These are phyloP conservation scores for Fomitiporia mediterranea DNA, from an alignment of 1,284 basidiomycete genomes.

Conservation along the genomic window DNA sequence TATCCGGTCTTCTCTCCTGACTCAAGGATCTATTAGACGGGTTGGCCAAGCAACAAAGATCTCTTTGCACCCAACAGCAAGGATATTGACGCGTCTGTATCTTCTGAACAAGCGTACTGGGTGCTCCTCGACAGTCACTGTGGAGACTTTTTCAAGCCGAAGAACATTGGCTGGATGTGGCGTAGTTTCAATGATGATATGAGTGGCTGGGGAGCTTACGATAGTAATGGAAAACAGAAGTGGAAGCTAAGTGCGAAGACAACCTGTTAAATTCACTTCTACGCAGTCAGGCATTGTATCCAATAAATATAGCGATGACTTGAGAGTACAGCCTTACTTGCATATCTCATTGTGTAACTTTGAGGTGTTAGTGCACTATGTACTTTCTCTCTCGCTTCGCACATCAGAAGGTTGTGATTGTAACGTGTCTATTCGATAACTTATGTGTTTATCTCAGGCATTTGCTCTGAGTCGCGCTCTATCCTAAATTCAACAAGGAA, in stretches of 20 bases:
- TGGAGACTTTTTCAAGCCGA: slow-evolving; percentile 18
- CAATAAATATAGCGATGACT: no score
- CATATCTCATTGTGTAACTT: no score
- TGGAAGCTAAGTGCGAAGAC: slow-evolving; percentile 11
- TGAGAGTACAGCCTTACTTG: no score
- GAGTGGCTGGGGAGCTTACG: slow-evolving; percentile 11
- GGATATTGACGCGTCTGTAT: slow-evolving; percentile 19
- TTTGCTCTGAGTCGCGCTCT: no score
- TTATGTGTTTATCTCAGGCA: no score
- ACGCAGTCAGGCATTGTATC: no score
- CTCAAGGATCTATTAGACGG: slow-evolving; percentile 16
- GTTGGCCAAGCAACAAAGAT: slow-evolving; percentile 23
- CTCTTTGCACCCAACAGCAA: slow-evolving; percentile 21
- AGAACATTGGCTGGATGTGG: slow-evolving; percentile 20
- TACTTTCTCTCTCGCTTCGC: no score
- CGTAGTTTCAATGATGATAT: slow-evolving; percentile 17
- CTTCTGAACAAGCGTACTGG: slow-evolving; percentile 20
- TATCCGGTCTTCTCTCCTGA: not conserved
- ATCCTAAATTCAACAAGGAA: no score
- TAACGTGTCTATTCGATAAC: no score
- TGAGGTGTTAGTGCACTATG: no score
- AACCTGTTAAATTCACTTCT: no score
- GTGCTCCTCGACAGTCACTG: slow-evolving; percentile 21
- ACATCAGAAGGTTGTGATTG: no score
- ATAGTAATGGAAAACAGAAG: slow-evolving; percentile 12